Percentiles rank a stretch among this genome's conserved stretches.
phyloP scores from a whole-genome alignment of 345 rosid genomes.

The Hibiscus syriacus region DNA sequence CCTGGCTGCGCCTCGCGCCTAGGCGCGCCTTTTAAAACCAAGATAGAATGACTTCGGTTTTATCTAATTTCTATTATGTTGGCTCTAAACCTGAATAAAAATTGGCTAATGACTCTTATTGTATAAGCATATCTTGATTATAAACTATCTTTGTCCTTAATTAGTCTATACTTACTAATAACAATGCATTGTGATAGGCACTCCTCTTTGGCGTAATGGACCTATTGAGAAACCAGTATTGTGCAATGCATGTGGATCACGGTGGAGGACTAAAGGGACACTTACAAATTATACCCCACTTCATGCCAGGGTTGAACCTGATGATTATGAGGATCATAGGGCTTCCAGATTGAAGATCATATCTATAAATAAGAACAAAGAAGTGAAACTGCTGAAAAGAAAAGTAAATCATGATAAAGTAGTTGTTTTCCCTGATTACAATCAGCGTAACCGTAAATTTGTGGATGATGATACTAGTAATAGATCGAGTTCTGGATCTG shows the following conservation, averaged over 20 bases:
- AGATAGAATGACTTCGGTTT: neutral
- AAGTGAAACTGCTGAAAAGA: slow-evolving; percentile 60
- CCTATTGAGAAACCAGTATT: slow-evolving; percentile 80
- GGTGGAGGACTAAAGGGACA: slow-evolving; percentile 82
- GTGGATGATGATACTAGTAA: slow-evolving; percentile 84
- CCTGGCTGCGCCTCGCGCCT: too few species aligned
- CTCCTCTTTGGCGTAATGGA: slow-evolving; percentile 82
- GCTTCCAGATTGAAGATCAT: slow-evolving; percentile 37
- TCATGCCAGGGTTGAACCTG: slow-evolving; percentile 55
- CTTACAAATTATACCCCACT: slow-evolving; percentile 68
- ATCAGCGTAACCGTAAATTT: slow-evolving; percentile 41
- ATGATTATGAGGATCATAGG: slow-evolving; percentile 47
- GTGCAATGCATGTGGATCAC: slow-evolving; percentile 78
- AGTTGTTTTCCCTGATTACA: slow-evolving; percentile 36
- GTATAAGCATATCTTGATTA: neutral
- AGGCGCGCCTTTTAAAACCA: too few species aligned
- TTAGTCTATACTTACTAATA: slow-evolving; percentile 14
- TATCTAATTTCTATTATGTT: neutral
- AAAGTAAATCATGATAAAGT: slow-evolving; percentile 49
- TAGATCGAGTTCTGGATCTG: slow-evolving; percentile 93
- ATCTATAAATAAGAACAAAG: slow-evolving; percentile 50
- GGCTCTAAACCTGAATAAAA: neutral
- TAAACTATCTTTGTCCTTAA: neutral
- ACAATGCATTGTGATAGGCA: slow-evolving; percentile 33
- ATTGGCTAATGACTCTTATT: slow-evolving; percentile 1